phyloP scores from a whole-genome alignment of 2,329 filamentous ascomycete species.

The Dactylonectria estremocensis region DNA sequence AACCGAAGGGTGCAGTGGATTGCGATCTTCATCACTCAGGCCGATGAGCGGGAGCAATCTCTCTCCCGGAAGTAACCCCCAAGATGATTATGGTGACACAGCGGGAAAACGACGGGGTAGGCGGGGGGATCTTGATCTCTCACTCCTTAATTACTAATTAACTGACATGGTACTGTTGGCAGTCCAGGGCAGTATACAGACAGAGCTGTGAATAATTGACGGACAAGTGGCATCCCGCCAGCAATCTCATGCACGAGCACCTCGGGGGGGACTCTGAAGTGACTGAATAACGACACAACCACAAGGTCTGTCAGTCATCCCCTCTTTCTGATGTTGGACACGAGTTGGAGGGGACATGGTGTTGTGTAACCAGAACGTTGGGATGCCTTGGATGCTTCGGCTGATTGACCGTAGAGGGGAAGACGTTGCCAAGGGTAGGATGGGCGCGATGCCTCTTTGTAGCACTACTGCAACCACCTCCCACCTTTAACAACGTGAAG shows the following conservation, averaged over 20 bases:
- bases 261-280: constrained; percentile 31
- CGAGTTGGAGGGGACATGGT: constrained; percentile 32
- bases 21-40: constrained; percentile 35
- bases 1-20: constrained; percentile 32
- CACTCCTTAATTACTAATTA: background rate
- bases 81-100: constrained; percentile 18
- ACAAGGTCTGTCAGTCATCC: constrained; percentile 22
- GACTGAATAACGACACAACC: constrained; percentile 33
- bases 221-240: constrained; percentile 20
- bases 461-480: constrained; percentile 1
- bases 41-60: constrained; percentile 35
- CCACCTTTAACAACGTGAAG: background rate
- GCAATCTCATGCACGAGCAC: constrained; percentile 32
- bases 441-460: constrained; percentile 6
- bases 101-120: constrained; percentile 16
- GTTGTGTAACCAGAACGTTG: constrained; percentile 34
- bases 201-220: constrained; percentile 5
- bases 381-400: constrained; percentile 43
- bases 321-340: constrained; percentile 34
- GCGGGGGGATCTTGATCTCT: constrained; percentile 1
- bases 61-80: constrained; percentile 6
- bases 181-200: background rate
- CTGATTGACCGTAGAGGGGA: constrained; percentile 41
- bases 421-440: constrained; percentile 33
- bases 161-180: too few relatives aligned